phyloP scores from a whole-genome alignment of 2,329 filamentous ascomycete genomes.

The Fusarium sp. region DNA sequence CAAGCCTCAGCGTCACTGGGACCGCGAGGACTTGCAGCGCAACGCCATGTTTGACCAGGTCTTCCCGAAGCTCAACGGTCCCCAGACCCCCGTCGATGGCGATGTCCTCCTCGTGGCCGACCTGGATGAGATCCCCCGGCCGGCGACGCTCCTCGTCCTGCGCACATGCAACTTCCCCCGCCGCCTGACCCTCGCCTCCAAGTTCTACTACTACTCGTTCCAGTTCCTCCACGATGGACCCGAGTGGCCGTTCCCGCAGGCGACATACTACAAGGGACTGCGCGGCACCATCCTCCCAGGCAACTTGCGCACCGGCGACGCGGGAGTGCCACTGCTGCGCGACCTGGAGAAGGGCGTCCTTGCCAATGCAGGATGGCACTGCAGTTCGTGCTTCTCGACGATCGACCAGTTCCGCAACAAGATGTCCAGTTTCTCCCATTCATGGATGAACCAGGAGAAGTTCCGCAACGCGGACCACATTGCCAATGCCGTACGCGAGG shows the following conservation, averaged over 20 bases:
- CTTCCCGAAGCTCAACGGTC: constrained; percentile 63
- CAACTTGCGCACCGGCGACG: constrained; percentile 67
- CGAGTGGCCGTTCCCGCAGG: constrained; percentile 72
- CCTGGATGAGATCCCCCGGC: constrained; percentile 73
- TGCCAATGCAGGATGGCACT: constrained; percentile 72
- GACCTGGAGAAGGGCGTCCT: constrained; percentile 62
- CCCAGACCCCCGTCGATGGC: constrained; percentile 59
- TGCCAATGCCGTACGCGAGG: constrained; percentile 65
- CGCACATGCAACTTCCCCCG: constrained; percentile 68
- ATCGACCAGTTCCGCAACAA: constrained; percentile 70
- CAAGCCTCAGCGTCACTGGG: constrained; percentile 60
- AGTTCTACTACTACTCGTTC: constrained; percentile 73
- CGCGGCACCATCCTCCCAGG: constrained; percentile 67
- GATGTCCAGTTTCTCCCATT: constrained; percentile 71
- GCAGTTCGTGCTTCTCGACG: constrained; percentile 73
- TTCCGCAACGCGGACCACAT: constrained; percentile 66
- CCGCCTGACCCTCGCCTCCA: constrained; percentile 66
- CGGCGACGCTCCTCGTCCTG: constrained; percentile 64
- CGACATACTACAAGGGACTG: constrained; percentile 65
- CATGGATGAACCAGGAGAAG: constrained; percentile 64
- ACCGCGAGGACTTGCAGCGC: constrained; percentile 67
- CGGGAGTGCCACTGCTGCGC: constrained; percentile 57
- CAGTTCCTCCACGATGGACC: constrained; percentile 62
- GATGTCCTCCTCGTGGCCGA: constrained; percentile 74
- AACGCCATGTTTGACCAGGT: constrained; percentile 73